Evolutionary conservation across 257 asterid species (phyloP).

Genomic region (Primulina eburnea): DNA sequence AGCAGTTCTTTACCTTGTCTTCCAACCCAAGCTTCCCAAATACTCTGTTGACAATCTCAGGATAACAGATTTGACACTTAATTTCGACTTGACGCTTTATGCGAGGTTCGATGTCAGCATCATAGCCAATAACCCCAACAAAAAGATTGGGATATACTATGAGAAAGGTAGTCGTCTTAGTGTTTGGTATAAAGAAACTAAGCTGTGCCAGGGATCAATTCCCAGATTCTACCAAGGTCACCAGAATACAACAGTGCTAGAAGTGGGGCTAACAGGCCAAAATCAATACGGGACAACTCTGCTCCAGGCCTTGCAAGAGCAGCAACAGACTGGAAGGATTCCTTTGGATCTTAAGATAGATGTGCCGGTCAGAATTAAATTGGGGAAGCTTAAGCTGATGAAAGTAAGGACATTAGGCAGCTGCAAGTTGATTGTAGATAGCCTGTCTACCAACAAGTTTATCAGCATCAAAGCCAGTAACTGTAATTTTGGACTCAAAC

Average conservation of each 20-base stretch:
- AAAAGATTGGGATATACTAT: slow-evolving; percentile 83
- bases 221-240: slow-evolving; percentile 86
- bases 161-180: slow-evolving; percentile 77
- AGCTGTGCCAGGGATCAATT: slow-evolving; percentile 68
- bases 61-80: slow-evolving; percentile 67
- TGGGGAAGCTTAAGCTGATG: slow-evolving; percentile 66
- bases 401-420: slow-evolving; percentile 63
- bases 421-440: slow-evolving; percentile 73
- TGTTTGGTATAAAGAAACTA: slow-evolving; percentile 72
- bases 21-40: slow-evolving; percentile 73
- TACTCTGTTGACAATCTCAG: slow-evolving; percentile 80
- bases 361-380: slow-evolving; percentile 69
- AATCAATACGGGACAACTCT: slow-evolving; percentile 66
- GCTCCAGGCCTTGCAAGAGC: slow-evolving; percentile 76
- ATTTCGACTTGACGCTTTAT: slow-evolving; percentile 68
- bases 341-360: slow-evolving; percentile 76
- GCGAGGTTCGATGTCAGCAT: slow-evolving; percentile 68
- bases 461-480: slow-evolving; percentile 68
- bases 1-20: slow-evolving; percentile 61
- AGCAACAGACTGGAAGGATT: slow-evolving; percentile 73
- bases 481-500: slow-evolving; percentile 66
- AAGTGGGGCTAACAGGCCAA: slow-evolving; percentile 59
- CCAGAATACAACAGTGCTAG: slow-evolving; percentile 58
- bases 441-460: slow-evolving; percentile 59
- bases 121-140: slow-evolving; percentile 73